Percentiles rank a stretch among this genome's conserved stretches.
phyloP scores from a whole-genome alignment of 2,329 filamentous ascomycete species.

The Phialemoniopsis sp. region DNA sequence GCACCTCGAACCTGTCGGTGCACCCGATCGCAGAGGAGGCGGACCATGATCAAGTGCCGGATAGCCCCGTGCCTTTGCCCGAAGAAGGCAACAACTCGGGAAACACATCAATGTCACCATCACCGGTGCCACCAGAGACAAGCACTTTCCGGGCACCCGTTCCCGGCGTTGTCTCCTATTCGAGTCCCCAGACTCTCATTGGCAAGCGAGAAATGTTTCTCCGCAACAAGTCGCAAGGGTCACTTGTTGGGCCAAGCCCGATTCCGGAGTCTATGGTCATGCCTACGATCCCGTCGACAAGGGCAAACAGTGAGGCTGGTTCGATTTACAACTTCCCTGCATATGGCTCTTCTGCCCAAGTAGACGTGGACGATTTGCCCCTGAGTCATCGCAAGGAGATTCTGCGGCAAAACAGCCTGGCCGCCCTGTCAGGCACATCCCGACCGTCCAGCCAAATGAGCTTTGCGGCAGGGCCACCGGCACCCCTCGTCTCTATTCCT shows the following conservation, averaged over 20 bases:
- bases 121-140: conserved; percentile 11
- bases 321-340: conserved; percentile 30
- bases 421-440: conserved; percentile 15
- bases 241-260: conserved; percentile 16
- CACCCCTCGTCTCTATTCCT: conserved; percentile 5
- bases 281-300: conserved; percentile 14
- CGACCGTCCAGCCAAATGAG: no score
- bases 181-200: conserved; percentile 51
- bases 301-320: conserved; percentile 33
- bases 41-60: conserved; percentile 5
- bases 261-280: conserved; percentile 8
- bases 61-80: not conserved
- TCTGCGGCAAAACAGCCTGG: conserved; percentile 49
- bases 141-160: conserved; percentile 20
- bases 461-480: not conserved
- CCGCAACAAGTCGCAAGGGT: conserved; percentile 44
- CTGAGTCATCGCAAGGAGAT: conserved; percentile 63
- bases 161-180: conserved; percentile 44
- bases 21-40: conserved; percentile 42
- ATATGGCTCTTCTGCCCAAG: conserved; percentile 6
- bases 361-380: conserved; percentile 64
- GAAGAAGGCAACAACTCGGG: conserved; percentile 5
- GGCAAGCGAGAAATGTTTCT: conserved; percentile 51
- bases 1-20: conserved; percentile 18
- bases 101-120: conserved; percentile 13